These are phyloP conservation scores for Colletotrichum aenigma DNA, from an alignment of 2,329 filamentous ascomycete species.

Conservation along the genomic window DNA sequence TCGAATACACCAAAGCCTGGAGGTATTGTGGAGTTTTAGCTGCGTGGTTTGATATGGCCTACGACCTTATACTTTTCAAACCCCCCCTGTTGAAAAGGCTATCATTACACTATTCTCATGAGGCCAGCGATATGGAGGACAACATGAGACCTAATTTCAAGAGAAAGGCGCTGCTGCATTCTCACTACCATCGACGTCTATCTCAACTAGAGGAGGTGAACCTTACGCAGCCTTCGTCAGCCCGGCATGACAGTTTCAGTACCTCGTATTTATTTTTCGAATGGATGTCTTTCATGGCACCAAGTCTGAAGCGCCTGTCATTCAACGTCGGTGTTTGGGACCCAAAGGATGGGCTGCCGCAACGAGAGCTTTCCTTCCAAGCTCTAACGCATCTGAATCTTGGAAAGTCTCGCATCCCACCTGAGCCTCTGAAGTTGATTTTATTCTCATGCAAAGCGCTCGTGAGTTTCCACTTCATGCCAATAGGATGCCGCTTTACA, in stretches of 20 bases:
- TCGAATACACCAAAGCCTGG: too few species aligned
- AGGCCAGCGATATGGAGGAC: not conserved
- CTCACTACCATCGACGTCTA: not conserved
- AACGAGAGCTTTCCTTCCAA: not conserved
- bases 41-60: not conserved
- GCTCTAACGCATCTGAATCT: not conserved
- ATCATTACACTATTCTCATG: not conserved
- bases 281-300: not conserved
- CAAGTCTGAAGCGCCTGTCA: not conserved
- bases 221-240: not conserved
- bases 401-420: not conserved
- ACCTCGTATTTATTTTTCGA: not conserved
- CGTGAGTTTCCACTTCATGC: not conserved
- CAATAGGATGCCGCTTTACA: not conserved
- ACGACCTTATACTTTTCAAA: not conserved
- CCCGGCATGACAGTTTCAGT: not conserved
- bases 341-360: not conserved
- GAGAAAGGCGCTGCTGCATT: not conserved
- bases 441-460: not conserved
- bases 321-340: not conserved
- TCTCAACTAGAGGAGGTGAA: not conserved
- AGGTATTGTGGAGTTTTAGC: not conserved
- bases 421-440: not conserved
- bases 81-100: not conserved
- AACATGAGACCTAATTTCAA: not conserved